Conservation (phyloP, 106 monocot genomes). For the Posidonia australis region DNA sequence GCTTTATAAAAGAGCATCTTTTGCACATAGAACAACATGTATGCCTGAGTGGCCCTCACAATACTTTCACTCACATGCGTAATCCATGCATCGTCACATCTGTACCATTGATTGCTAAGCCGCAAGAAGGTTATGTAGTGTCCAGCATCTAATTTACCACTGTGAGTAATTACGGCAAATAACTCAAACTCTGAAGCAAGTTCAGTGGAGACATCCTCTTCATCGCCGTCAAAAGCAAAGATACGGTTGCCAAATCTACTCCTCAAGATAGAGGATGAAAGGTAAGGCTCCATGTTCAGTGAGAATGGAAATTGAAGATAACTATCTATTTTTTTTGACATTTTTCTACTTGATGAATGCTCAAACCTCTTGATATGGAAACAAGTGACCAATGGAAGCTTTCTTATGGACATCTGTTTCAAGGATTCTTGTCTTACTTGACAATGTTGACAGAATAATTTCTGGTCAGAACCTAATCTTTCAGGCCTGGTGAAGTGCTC, state of each 20-base stretch:
- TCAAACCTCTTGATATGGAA: slow-evolving; percentile 96
- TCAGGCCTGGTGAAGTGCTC: slow-evolving; percentile 84
- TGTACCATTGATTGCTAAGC: slow-evolving; percentile 79
- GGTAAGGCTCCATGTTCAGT: slow-evolving; percentile 67
- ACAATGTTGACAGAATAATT: slow-evolving; percentile 77
- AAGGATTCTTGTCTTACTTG: slow-evolving; percentile 80
- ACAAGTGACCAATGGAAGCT: slow-evolving; percentile 70
- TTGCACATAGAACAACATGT: slow-evolving; percentile 95
- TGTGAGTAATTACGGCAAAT: slow-evolving; percentile 87
- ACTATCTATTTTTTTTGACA: slow-evolving; percentile 67
- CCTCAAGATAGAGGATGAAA: slow-evolving; percentile 73
- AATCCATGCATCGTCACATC: slow-evolving; percentile 92
- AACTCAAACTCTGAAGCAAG: slow-evolving; percentile 72
- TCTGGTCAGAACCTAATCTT: slow-evolving; percentile 75
- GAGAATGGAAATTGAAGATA: slow-evolving; percentile 87
- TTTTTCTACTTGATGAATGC: slow-evolving; percentile 62
- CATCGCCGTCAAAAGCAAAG: slow-evolving; percentile 36
- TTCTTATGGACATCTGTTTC: slow-evolving; percentile 91
- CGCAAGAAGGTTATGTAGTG: slow-evolving; percentile 84
- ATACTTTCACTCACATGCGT: slow-evolving; percentile 56
- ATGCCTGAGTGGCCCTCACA: slow-evolving; percentile 80
- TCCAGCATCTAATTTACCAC: slow-evolving; percentile 75
- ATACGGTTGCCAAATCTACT: slow-evolving; percentile 74
- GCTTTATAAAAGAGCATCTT: slow-evolving; percentile 69
- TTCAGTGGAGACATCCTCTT: slow-evolving; percentile 28